Evolutionary conservation across 1,284 basidiomycete genomes (phyloP), one percentile per base, ranked within the genome.

Genomic region (Fomitopsis palustris): DNA sequence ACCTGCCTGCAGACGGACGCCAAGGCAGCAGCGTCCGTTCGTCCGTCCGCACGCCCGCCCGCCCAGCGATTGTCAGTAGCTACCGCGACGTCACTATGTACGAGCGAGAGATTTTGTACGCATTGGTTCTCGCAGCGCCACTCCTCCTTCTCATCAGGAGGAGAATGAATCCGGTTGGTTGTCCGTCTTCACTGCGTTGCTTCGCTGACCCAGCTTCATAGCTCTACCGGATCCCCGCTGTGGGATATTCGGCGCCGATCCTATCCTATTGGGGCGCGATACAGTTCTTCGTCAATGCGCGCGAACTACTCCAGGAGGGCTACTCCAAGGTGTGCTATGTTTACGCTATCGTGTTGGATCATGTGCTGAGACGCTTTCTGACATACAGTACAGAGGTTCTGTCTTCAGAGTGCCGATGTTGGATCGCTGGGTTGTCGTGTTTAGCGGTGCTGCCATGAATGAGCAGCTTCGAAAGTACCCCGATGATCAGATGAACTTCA

Each of bases 251-350:
- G 19, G 65, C 70, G 6, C 70, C 69, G 23, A 53, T 77, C 29
- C 60, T 75, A 6, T 78, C 77, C 17, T 78, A 73, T 58, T 64
- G 71, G 25, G 68, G 73, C 3, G 70, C 69, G 9, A 55, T 61
- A 27, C 68, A 65, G 31, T 76, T 72, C 60, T 59, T 75, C 49
- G 59, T 61, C 8, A 64, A 76, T 66, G 73, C 73, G 9, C 67
- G 63, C 52, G 62, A 63, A 25, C 69, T 78, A 67, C 64, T 78
- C 4, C 66, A 76, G 56, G 69, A 75, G 58, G 77, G 77, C 1
- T 79, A 78, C 59, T 66, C 71, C 19, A 70, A 70, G 63, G 77
- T 76, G 35, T 31, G 67, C 65, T 21, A 43, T 37, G 16, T 19
- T n/a, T 9, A 21, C 1, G 4, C 27, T n/a, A 12, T 23, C n/a